Evolutionary conservation across 192 early-diverging fungal species (phyloP), one percentile per base, ranked within the genome.

Genomic region (Diversispora eburnea): DNA sequence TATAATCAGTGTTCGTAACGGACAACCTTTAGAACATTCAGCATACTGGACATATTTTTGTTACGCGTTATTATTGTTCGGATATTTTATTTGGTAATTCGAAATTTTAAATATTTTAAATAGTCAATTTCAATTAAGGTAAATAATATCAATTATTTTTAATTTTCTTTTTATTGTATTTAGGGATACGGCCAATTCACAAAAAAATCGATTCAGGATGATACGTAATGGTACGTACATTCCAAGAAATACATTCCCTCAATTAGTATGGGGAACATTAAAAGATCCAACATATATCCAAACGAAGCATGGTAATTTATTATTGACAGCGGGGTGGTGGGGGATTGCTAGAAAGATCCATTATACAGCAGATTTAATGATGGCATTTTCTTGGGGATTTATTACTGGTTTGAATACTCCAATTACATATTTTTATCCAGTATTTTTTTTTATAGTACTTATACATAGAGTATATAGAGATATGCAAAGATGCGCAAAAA

Each of bases 371-470:
- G 95, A 97, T 84, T 93, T 94, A 90, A 76, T 95, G 54, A 92
- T 89, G 85, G 88, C 88, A 17, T 76, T 95, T 47, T 82, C 91
- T 12, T 95, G 93, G 91, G 94, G 91, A 75, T 76, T 97, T 62
- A 89, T 93, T 22, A 86, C 88, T 46, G 92, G 93, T 20, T 91
- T 92, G 75, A 82, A 73, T n/a, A 86, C 88, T 3, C 81, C 88
- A 17, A 86, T 97, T 72, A 87, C 93, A 6, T 97, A 92, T 86
- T 95, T 97, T 77, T 95, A 95, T 76, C 82, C 89, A n/a, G 77
- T 84, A 56, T 97, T 95, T 84, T 97, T 97, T 79, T 75, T 87
- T 17, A 81, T 90, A 17, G 84, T 97, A 25, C 84, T 97, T 15
- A 75, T 90, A 48, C 95, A 97, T 81, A 91, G 95, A 72, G 90